phyloP scores from a whole-genome alignment of 176 grass and related monocot genomes.

The Ampelocalamus luodianensis region DNA sequence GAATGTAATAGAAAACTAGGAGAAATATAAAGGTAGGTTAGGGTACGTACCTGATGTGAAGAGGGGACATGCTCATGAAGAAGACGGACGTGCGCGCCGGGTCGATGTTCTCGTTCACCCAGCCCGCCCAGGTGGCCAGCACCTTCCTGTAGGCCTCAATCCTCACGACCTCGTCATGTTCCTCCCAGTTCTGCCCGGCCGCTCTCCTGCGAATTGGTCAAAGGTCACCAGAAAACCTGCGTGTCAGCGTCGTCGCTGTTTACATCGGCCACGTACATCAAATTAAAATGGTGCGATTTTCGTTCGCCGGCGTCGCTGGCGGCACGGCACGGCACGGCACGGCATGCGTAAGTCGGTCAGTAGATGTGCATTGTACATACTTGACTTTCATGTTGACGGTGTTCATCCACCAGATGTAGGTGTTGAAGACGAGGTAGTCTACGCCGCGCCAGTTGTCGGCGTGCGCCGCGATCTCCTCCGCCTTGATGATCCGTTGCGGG shows the following conservation, averaged over 20 bases:
- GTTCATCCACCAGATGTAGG: conserved; percentile 90
- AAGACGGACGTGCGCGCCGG: conserved; percentile 80
- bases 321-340: not conserved
- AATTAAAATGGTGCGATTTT: not conserved
- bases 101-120: conserved; percentile 78
- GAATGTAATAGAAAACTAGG: not conserved
- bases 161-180: conserved; percentile 69
- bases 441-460: conserved; percentile 59
- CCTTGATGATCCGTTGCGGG: conserved; percentile 67
- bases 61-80: conserved; percentile 96
- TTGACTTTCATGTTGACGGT: conserved; percentile 63
- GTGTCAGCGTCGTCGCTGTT: conserved; percentile 19
- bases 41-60: conserved; percentile 68
- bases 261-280: conserved; percentile 22
- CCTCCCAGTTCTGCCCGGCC: conserved; percentile 58
- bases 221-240: not conserved
- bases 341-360: not conserved
- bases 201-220: conserved; percentile 55
- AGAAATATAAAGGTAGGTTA: not conserved
- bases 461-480: conserved; percentile 56
- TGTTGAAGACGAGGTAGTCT: conserved; percentile 79
- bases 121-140: conserved; percentile 74
- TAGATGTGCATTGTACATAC: conserved; percentile 29
- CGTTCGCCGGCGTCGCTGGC: not conserved
- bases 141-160: conserved; percentile 70